phyloP scores from a whole-genome alignment of 2,329 filamentous ascomycete species.

The Cladosporium cucumerinum region DNA sequence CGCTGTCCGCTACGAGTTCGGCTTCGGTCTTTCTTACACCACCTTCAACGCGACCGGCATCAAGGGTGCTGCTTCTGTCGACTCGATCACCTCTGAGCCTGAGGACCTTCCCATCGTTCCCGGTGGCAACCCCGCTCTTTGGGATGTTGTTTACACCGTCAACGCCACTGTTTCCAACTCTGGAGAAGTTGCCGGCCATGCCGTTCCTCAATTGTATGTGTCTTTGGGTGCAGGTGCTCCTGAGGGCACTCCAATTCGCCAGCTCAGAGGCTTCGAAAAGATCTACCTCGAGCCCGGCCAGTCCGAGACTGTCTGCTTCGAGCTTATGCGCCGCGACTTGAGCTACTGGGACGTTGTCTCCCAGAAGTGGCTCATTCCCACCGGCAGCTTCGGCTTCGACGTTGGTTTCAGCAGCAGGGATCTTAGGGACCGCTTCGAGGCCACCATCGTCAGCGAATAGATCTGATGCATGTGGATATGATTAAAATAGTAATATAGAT shows the following conservation, averaged over 20 bases:
- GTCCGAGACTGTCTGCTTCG: slow-evolving; percentile 34
- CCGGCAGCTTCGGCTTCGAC: slow-evolving; percentile 8
- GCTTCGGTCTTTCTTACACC: slow-evolving; percentile 78
- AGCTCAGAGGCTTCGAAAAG: slow-evolving; percentile 42
- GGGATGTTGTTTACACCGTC: slow-evolving; percentile 50
- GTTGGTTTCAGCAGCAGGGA: slow-evolving; percentile 15
- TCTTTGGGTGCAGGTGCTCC: slow-evolving; percentile 40
- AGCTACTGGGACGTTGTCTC: slow-evolving; percentile 42
- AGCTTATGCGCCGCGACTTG: slow-evolving; percentile 41
- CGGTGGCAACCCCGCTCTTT: slow-evolving; percentile 47
- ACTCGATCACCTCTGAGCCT: slow-evolving; percentile 29
- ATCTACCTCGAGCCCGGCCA: slow-evolving; percentile 30
- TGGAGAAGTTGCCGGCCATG: slow-evolving; percentile 46
- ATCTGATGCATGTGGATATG: not conserved
- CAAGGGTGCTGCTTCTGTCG: slow-evolving; percentile 31
- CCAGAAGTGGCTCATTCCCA: slow-evolving; percentile 40
- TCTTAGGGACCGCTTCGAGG: slow-evolving; percentile 12
- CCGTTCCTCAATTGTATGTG: slow-evolving; percentile 58
- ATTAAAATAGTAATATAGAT: not conserved
- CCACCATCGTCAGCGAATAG: slow-evolving; percentile 8
- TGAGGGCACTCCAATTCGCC: slow-evolving; percentile 26
- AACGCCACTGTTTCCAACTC: slow-evolving; percentile 53
- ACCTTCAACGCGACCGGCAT: slow-evolving; percentile 51
- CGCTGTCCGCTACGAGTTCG: slow-evolving; percentile 75
- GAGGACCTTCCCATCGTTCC: slow-evolving; percentile 11